Base-by-base conservation (phyloP, 2,329 filamentous ascomycete genomes). In the Cladorrhinum sp. region DNA sequence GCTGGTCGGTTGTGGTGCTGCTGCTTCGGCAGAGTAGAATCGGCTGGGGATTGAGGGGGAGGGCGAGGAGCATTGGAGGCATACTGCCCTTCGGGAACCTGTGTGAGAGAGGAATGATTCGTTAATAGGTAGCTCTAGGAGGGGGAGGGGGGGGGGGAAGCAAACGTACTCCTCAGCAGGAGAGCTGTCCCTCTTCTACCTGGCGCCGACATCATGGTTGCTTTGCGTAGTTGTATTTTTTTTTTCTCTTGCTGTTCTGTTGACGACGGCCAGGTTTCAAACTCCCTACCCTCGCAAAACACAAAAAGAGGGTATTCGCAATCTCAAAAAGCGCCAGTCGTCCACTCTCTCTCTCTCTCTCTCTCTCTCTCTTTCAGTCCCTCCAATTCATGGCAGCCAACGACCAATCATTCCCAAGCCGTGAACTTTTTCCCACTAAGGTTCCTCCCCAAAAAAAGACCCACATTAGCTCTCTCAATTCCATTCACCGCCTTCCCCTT, bases 141-240 rank as follows among this genome's bases (percentile, higher is more conserved):
- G 14, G 26, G n/a, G 18, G 16, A 9, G 10, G n/a, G 30, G 53
- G 12, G 36, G n/a, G 21, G 21, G 7, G 58, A 2, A 39, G 54
- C 16, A 46, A 60, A 67, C 59, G n/a, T 68, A 86, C 85, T 77
- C 71, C 77, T 77, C 61, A 86, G 67, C 58, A 81, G 74, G 6
- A 57, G 36, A 30, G 54, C 53, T 65, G 77, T 76, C 68, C 79
- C 76, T 62, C 84, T 82, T 78, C 83, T 82, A 76, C 83, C 84
- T 69, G 82, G 79, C 67, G 81, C 79, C 66, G 81, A 76, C 84
- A 86, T 83, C 62, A 59, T 77, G 62, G 61, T 64, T 53, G 48
- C n/a, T n/a, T n/a, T n/a, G n/a, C n/a, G n/a, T n/a, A n/a, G n/a
- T n/a, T n/a, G n/a, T n/a, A n/a, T n/a, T n/a, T n/a, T 52, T 58